phyloP scores from a whole-genome alignment of 192 early-diverging fungal genomes.

The Dissophora globulifera region DNA sequence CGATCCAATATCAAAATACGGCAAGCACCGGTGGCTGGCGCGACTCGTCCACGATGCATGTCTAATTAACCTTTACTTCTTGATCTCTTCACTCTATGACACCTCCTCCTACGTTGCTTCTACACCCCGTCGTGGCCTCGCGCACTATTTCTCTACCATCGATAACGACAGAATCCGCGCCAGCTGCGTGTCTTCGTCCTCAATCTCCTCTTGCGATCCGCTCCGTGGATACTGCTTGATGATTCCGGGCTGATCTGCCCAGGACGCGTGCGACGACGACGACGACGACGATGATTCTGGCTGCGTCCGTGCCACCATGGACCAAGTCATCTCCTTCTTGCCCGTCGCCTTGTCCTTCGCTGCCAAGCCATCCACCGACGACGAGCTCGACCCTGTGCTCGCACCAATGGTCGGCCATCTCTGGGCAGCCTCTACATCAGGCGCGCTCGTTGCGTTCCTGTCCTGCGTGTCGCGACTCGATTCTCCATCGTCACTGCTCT shows the following conservation, averaged over 20 bases:
- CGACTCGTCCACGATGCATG: not conserved
- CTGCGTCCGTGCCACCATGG: constrained; percentile 28
- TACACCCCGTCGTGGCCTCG: too few species aligned
- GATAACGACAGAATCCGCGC: constrained; percentile 45
- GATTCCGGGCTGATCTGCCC: too few species aligned
- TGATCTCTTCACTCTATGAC: too few species aligned
- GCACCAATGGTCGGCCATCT: constrained; percentile 31
- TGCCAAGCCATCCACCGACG: not conserved
- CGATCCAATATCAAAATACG: too few species aligned
- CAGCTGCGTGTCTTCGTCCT: constrained; percentile 44
- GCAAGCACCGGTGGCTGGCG: too few species aligned
- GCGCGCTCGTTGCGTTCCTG: not conserved
- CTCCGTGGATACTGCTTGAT: constrained; percentile 25
- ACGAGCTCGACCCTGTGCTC: too few species aligned
- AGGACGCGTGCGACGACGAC: too few species aligned
- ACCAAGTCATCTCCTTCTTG: constrained; percentile 37
- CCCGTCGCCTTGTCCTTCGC: not conserved
- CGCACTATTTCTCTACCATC: constrained; percentile 51
- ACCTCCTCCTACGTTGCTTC: too few species aligned
- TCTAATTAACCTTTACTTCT: too few species aligned
- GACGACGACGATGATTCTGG: constrained; percentile 1
- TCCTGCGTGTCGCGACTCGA: too few species aligned
- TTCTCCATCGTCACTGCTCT: too few species aligned
- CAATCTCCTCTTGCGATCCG: constrained; percentile 28
- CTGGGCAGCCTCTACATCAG: too few species aligned